These are phyloP conservation scores for Astraeus odoratus DNA, from an alignment of 768 basidiomycete genomes.

Conservation along the genomic window DNA sequence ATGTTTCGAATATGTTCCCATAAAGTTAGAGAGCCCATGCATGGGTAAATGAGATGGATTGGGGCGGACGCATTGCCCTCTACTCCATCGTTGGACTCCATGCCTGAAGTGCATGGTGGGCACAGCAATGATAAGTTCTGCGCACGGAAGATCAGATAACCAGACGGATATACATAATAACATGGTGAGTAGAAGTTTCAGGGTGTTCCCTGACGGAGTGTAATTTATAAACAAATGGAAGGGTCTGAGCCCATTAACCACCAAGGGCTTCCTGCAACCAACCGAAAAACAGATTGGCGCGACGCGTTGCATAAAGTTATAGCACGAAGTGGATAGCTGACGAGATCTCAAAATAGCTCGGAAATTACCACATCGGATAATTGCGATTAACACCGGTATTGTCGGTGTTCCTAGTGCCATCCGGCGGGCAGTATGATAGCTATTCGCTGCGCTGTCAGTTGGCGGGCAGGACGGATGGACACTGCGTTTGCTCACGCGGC, in stretches of 20 bases:
- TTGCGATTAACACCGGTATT: too few species aligned
- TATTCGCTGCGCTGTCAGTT: too few species aligned
- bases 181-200: constrained; percentile 16
- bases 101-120: neutral
- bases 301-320: too few species aligned
- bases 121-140: neutral
- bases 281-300: too few species aligned
- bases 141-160: constrained; percentile 10
- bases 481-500: neutral
- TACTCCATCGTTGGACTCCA: too few species aligned
- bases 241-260: constrained; percentile 4
- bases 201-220: constrained; percentile 27
- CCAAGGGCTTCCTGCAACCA: constrained; percentile 5
- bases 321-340: too few species aligned
- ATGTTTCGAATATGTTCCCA: constrained; percentile 6
- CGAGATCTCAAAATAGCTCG: too few species aligned
- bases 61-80: neutral
- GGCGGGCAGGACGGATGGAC: constrained; percentile 1
- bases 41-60: constrained; percentile 2
- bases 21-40: neutral
- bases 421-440: too few species aligned
- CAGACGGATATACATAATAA: constrained; percentile 25
- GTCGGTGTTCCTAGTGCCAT: too few species aligned
- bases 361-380: too few species aligned
- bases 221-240: constrained; percentile 9